Evolutionary conservation across 208 protist species (phyloP).

Genomic region (Leptomonas pyrrhocoris): DNA sequence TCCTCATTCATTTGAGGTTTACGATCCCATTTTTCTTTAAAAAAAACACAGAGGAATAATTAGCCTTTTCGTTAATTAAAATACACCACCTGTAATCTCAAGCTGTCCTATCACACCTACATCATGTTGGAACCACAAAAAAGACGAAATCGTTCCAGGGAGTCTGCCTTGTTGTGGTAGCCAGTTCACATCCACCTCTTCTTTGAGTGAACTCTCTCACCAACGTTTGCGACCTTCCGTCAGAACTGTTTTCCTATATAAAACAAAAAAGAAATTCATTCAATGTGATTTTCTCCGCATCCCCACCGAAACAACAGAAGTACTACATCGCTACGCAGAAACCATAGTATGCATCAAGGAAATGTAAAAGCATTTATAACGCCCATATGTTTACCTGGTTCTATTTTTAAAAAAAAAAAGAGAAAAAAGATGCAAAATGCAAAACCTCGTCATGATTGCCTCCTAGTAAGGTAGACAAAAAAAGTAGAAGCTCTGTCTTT

Average conservation of each 20-base stretch:
- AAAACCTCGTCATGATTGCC: neutral
- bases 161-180: neutral
- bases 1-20: no score
- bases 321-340: no score
- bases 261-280: no score
- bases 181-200: no score
- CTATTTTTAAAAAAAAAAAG: neutral
- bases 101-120: neutral
- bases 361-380: no score
- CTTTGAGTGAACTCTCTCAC: no score
- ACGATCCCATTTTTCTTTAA: neutral
- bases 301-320: neutral
- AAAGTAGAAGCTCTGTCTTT: neutral
- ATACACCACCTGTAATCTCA: neutral
- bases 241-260: no score
- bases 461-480: neutral
- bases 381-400: neutral
- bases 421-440: neutral
- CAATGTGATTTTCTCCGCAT: neutral
- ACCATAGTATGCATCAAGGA: no score
- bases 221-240: no score
- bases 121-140: neutral
- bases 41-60: neutral
- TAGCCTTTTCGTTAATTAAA: neutral
- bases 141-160: neutral